Evolutionary conservation across 306 rosid species (phyloP).

Genomic region (Trifolium pratense): DNA sequence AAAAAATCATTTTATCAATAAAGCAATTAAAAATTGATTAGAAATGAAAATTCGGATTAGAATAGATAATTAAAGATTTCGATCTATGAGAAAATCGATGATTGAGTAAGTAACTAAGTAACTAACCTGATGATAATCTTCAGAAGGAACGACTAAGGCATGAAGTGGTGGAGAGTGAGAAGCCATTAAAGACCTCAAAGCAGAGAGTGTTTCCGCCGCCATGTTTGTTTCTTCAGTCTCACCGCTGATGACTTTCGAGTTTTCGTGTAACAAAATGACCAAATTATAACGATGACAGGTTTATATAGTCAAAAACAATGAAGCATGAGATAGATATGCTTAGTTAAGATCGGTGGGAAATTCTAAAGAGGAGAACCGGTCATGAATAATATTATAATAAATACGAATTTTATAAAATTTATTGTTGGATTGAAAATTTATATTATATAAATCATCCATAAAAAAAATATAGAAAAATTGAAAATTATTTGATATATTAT

Average conservation of each 20-base stretch:
- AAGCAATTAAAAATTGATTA: background rate
- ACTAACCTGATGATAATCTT: conserved; percentile 91
- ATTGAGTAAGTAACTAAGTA: conserved; percentile 39
- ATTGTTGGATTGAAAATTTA: no score
- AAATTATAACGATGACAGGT: background rate
- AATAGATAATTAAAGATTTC: background rate
- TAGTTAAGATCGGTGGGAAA: no score
- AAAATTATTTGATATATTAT: no score
- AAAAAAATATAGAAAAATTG: no score
- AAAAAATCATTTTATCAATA: background rate
- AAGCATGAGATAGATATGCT: no score
- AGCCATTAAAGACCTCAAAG: conserved; percentile 79
- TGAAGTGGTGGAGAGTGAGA: conserved; percentile 86
- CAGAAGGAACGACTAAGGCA: conserved; percentile 91
- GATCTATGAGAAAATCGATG: background rate
- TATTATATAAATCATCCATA: no score
- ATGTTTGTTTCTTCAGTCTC: conserved; percentile 42
- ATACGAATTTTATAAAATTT: no score
- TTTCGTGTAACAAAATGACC: background rate
- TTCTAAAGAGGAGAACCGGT: no score
- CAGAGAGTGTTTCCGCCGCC: conserved; percentile 77
- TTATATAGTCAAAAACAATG: background rate
- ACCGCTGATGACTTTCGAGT: background rate
- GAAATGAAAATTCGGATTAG: background rate
- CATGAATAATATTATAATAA: no score